Percentiles rank a stretch among this genome's conserved stretches.
phyloP scores from a whole-genome alignment of 2,329 filamentous ascomycete genomes.

The Elsinoe necatrix region DNA sequence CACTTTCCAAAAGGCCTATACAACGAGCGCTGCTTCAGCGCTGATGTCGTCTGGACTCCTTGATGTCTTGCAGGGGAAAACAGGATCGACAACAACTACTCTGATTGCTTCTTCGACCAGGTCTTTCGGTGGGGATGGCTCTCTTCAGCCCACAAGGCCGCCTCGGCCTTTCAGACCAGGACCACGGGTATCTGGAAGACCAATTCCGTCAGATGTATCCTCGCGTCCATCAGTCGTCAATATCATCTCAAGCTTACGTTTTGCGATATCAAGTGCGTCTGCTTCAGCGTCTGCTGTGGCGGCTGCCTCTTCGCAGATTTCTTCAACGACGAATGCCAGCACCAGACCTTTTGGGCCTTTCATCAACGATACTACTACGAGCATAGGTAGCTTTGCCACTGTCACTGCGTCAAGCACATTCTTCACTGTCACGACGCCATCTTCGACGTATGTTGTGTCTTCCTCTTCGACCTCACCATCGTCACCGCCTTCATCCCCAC shows the following conservation, averaged over 20 bases:
- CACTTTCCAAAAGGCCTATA: not conserved
- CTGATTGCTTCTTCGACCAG: not conserved
- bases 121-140: not conserved
- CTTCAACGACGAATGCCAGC: not conserved
- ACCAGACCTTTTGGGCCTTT: not conserved
- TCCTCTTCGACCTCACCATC: not conserved
- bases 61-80: not conserved
- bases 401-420: not conserved
- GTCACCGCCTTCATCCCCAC: not conserved
- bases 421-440: not conserved
- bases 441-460: slow-evolving; percentile 29
- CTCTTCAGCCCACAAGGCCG: not conserved
- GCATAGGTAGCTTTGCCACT: not conserved
- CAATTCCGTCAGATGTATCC: not conserved
- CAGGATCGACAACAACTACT: not conserved
- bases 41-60: not conserved
- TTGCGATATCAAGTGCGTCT: not conserved
- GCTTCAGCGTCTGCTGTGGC: not conserved
- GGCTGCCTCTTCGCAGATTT: not conserved
- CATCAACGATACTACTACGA: not conserved
- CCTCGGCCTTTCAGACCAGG: too few species aligned
- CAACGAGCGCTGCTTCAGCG: not conserved
- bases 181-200: not conserved
- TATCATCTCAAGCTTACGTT: not conserved
- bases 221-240: not conserved